Evolutionary conservation across 805 yeast species (phyloP).

Genomic region (Candida pini): DNA sequence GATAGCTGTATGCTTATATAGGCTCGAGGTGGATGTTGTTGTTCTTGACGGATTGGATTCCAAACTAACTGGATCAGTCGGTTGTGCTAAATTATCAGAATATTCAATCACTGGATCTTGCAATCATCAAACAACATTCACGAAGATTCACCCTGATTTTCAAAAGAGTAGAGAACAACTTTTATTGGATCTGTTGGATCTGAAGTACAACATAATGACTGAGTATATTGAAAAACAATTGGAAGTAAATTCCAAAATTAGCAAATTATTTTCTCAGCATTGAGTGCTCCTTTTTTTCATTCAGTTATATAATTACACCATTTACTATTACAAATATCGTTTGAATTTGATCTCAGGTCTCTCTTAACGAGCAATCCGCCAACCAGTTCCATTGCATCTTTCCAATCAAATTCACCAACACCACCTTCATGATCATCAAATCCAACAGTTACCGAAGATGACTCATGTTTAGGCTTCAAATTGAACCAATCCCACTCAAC

Average conservation of each 20-base stretch:
- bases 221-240: constrained; percentile 14
- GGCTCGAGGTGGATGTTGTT: constrained; percentile 5
- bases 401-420: constrained; percentile 30
- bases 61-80: constrained; percentile 13
- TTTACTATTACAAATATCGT: constrained; percentile 26
- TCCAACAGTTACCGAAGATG: no score
- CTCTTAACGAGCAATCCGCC: constrained; percentile 42
- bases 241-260: constrained; percentile 8
- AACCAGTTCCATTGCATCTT: constrained; percentile 45
- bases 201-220: constrained; percentile 7
- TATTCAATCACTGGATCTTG: not conserved
- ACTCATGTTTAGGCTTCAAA: constrained; percentile 33
- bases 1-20: constrained; percentile 21
- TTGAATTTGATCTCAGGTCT: constrained; percentile 35
- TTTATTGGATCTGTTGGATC: constrained; percentile 6
- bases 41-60: constrained; percentile 5
- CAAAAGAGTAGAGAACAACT: not conserved
- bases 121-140: no score
- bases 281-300: not conserved
- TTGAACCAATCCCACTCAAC: constrained; percentile 86
- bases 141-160: no score
- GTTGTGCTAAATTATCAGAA: constrained; percentile 9
- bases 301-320: constrained; percentile 27
- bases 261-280: not conserved
- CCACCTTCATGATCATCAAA: constrained; percentile 2